Evolutionary conservation across 352 stramenopile genomes (phyloP).

Genomic region (Hyaloperonospora arabidopsidis): DNA sequence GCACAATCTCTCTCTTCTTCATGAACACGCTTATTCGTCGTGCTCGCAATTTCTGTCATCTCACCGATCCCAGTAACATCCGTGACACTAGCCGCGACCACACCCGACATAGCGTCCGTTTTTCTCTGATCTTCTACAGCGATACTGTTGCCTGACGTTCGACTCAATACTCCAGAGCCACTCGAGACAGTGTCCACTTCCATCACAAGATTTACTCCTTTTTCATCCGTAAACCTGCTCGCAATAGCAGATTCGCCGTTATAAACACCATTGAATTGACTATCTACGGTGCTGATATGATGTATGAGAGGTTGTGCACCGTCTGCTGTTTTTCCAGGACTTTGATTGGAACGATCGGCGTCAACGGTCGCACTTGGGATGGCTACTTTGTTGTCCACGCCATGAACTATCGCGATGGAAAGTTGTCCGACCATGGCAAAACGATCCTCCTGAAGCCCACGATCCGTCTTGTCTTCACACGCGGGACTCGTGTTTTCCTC

Average conservation of each 20-base stretch:
- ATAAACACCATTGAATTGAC: too few species aligned
- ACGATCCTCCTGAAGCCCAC: slow-evolving; percentile 1
- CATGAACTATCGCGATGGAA: neutral
- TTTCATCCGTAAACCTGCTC: neutral
- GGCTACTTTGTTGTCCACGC: neutral
- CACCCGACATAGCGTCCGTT: neutral
- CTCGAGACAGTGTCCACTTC: slow-evolving; percentile 1
- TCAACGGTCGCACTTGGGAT: neutral
- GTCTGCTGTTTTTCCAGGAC: neutral
- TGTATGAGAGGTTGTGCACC: neutral
- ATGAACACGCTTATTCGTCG: slow-evolving; percentile 16
- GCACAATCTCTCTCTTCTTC: slow-evolving; percentile 8
- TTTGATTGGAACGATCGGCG: neutral
- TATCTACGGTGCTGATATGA: too few species aligned
- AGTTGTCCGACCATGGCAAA: neutral
- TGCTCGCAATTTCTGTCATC: neutral
- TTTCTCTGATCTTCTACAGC: neutral
- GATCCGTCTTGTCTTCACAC: neutral
- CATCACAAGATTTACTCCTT: neutral
- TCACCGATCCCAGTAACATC: neutral
- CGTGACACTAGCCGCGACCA: neutral
- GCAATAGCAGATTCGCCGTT: neutral
- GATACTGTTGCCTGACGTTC: neutral
- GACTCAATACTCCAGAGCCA: neutral
- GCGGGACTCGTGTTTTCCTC: slow-evolving; percentile 7